These are phyloP conservation scores for Heliosperma pusillum DNA, from an alignment of 148 eudicot genomes.

Conservation along the genomic window DNA sequence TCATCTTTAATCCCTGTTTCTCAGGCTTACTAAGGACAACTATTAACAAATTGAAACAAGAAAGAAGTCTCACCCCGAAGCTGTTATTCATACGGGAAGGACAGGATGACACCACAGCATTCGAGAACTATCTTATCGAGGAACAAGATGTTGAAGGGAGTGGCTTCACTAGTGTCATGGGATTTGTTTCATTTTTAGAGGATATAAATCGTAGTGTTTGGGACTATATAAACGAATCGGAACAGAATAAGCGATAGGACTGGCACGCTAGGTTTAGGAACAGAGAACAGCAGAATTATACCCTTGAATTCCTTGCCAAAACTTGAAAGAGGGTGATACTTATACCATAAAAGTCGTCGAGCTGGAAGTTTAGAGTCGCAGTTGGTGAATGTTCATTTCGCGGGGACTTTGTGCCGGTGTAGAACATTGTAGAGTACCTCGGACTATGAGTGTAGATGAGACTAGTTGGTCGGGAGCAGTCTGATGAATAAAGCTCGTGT, in stretches of 20 bases:
- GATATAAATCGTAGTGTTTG: conserved; percentile 64
- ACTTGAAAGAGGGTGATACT: conserved; percentile 4
- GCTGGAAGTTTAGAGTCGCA: not conserved
- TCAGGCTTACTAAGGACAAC: conserved; percentile 70
- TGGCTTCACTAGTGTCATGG: conserved; percentile 80
- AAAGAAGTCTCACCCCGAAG: conserved; percentile 88
- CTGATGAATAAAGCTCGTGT: conserved; percentile 13
- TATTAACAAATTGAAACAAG: conserved; percentile 89
- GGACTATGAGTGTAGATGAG: not conserved
- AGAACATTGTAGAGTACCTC: not conserved
- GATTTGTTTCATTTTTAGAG: conserved; percentile 94
- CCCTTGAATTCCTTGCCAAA: not conserved
- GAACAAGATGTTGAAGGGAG: conserved; percentile 92
- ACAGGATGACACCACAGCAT: conserved; percentile 77
- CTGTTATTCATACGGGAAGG: conserved; percentile 84
- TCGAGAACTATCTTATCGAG: conserved; percentile 91
- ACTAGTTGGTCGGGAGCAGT: conserved; percentile 3
- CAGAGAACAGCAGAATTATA: conserved; percentile 9
- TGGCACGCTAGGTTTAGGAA: conserved; percentile 1
- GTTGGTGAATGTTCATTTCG: not conserved
- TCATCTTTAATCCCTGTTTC: conserved; percentile 5
- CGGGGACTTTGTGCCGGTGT: not conserved
- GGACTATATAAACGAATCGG: conserved; percentile 74
- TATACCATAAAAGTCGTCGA: conserved; percentile 3
- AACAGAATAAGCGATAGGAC: conserved; percentile 14